Conservation (phyloP, 1,284 basidiomycete genomes). For the Rhodofomes roseus region DNA sequence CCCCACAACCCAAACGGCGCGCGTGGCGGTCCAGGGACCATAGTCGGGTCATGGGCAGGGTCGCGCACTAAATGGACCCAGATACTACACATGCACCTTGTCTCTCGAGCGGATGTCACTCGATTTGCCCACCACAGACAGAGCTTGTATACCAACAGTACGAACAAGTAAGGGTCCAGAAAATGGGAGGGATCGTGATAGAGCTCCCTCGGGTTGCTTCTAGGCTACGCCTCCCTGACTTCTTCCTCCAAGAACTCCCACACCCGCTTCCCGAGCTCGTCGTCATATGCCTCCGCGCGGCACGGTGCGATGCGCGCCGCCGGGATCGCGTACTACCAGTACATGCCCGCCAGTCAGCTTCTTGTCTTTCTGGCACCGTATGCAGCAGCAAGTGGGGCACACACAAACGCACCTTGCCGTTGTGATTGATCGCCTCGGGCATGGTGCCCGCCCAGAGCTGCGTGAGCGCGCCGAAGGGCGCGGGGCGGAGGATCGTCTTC, state of each 20-base stretch:
- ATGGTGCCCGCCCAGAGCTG: slow-evolving; percentile 50
- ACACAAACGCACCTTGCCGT: slow-evolving; percentile 39
- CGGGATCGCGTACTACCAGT: slow-evolving; percentile 32
- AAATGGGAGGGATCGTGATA: no score
- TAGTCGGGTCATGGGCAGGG: not conserved
- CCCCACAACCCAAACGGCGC: not conserved
- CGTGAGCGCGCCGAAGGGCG: slow-evolving; percentile 40
- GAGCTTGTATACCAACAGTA: no score
- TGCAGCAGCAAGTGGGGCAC: not conserved
- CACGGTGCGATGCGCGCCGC: slow-evolving; percentile 30
- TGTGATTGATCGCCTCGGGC: slow-evolving; percentile 36
- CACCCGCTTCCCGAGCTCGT: slow-evolving; percentile 26
- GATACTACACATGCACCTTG: no score
- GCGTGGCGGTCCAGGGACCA: not conserved
- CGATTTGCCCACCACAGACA: no score
- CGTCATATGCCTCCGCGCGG: slow-evolving; percentile 22
- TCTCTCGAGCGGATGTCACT: no score
- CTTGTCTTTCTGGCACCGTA: not conserved
- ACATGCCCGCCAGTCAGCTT: not conserved
- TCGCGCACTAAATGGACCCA: not conserved
- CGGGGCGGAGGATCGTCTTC: slow-evolving; percentile 7
- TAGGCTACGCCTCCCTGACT: not conserved
- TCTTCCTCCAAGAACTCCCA: slow-evolving; percentile 22
- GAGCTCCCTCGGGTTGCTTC: no score
- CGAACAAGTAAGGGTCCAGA: no score